Base-by-base conservation (phyloP, 768 basidiomycete species). In the Boletus rubroflammeus region DNA sequence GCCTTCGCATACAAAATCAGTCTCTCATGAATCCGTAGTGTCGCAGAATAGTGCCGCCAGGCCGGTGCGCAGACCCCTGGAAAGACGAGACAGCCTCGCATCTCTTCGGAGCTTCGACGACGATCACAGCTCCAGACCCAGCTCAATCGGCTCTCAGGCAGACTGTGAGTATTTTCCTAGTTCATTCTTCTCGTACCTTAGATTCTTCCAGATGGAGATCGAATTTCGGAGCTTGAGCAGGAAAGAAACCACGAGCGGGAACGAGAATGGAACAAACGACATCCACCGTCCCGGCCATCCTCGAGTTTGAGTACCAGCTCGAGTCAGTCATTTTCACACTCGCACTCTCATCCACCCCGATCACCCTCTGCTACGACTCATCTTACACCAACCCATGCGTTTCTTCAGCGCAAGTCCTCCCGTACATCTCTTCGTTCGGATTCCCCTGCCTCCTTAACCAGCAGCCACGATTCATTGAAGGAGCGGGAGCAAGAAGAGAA, bases 191-290 rank as follows among this genome's bases (percentile, higher is more conserved):
- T 29, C 14, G 21, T 29, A 40, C 34, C 48, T 51, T 25, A 43
- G 13, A 14, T 21, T 46, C 61, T 50, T 9, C 23, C 54, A 84
- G 83, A 80, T 65, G 72, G 66, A 44, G 81, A 82, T 39, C 72
- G 72, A 34, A 62, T 72, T 6, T 64, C 63, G 36, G 79, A 79
- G 43, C 50, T 75, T 23, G 76, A 78, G 50, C 65, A 62, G 41
- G 81, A 82, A 48, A 74, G 70, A 43, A 72, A 73, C 43, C 55
- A 71, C 28, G 80, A 82, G 51, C 73, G 76, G 36, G 84, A 83
- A 60, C 74, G 78, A 32, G 76, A 76, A 47, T 82, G 83, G 82
- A 83, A 83, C 63, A 80, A 72, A 56, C 76, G 73, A 11, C 72
- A 72, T 21, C 61, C 67, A 17, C 69, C 62, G 19, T 61, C 61